phyloP scores from a whole-genome alignment of 2,329 filamentous ascomycete species.

The Trichoderma gracile region DNA sequence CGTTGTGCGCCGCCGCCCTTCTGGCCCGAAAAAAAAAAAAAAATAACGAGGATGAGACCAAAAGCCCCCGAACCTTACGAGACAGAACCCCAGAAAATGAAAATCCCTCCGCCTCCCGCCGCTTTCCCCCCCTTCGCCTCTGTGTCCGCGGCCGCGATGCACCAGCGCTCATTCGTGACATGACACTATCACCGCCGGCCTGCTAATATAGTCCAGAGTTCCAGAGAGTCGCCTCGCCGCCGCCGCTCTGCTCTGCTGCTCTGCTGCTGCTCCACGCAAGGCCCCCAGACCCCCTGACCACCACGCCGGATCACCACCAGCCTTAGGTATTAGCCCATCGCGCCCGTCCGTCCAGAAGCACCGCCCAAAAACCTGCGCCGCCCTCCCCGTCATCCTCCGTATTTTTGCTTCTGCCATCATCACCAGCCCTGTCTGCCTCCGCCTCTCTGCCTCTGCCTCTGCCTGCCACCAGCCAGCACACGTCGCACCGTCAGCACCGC shows the following conservation, averaged over 20 bases:
- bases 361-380: conserved; percentile 25
- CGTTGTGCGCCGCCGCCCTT: conserved; percentile 43
- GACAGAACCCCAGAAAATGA: conserved; percentile 40
- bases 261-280: conserved; percentile 30
- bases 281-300: conserved; percentile 29
- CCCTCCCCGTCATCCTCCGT: conserved; percentile 24
- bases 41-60: conserved; percentile 43
- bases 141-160: conserved; percentile 26
- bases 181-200: conserved; percentile 26
- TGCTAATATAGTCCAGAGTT: conserved; percentile 24
- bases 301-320: conserved; percentile 33
- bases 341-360: conserved; percentile 27
- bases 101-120: conserved; percentile 36
- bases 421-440: conserved; percentile 18
- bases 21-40: conserved; percentile 44
- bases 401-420: conserved; percentile 25
- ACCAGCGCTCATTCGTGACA: conserved; percentile 25
- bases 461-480: conserved; percentile 13
- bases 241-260: conserved; percentile 3
- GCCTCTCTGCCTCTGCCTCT: conserved; percentile 18
- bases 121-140: conserved; percentile 31
- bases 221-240: neutral
- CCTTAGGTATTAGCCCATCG: conserved; percentile 27
- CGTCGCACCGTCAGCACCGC: conserved; percentile 13
- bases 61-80: conserved; percentile 42